A percentile compares a stretch with the other conserved stretches of the same genome.
Evolutionary conservation across 176 grass and related monocot genomes (phyloP).

Genomic region (Carex littledalei): DNA sequence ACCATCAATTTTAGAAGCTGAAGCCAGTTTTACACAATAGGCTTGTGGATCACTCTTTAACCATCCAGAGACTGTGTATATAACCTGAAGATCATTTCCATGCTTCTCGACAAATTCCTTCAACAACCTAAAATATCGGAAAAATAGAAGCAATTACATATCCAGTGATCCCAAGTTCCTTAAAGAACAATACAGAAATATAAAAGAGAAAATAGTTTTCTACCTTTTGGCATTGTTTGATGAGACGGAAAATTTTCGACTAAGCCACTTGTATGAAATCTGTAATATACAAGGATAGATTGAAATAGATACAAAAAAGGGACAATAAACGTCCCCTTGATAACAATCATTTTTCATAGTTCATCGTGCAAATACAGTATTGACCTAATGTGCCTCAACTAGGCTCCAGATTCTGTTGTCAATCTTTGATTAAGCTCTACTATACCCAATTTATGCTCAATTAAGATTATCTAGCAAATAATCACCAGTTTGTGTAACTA

Average conservation of each 20-base stretch:
- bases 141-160: conserved; percentile 6
- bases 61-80: conserved; percentile 92
- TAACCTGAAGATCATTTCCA: conserved; percentile 52
- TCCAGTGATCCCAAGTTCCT: neutral
- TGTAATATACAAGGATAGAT: conserved; percentile 31
- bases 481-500: neutral
- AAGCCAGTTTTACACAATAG: conserved; percentile 90
- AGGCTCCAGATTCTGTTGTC: neutral
- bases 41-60: conserved; percentile 47
- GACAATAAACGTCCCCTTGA: neutral
- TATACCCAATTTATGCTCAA: neutral
- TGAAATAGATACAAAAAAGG: neutral
- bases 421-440: neutral
- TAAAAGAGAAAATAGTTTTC: neutral
- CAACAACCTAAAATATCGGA: conserved; percentile 49
- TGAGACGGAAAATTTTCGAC: conserved; percentile 77
- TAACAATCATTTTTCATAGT: neutral
- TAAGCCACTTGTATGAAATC: conserved; percentile 99
- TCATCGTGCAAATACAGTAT: conserved; percentile 1
- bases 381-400: neutral
- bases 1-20: conserved; percentile 74
- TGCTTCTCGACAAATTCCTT: conserved; percentile 64
- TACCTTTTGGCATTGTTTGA: conserved; percentile 95
- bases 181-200: neutral
- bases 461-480: neutral